These are phyloP conservation scores for Avena atlantica DNA, from an alignment of 176 grass and related monocot genomes.

Conservation along the genomic window DNA sequence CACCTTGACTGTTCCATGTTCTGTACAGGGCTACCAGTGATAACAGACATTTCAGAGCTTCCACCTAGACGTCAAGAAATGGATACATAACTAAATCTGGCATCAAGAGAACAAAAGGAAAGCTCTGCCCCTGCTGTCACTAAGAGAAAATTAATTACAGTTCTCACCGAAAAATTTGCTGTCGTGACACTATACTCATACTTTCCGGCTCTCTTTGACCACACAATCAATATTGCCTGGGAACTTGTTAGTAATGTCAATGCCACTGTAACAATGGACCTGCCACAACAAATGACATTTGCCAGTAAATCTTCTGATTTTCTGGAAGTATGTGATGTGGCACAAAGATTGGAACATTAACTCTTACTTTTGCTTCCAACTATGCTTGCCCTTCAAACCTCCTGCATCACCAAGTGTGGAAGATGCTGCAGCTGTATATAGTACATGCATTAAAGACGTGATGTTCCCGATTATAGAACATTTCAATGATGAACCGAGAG, in stretches of 20 bases:
- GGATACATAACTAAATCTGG: slow-evolving; percentile 8
- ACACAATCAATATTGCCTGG: slow-evolving; percentile 94
- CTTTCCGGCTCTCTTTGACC: slow-evolving; percentile 86
- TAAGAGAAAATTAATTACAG: slow-evolving; percentile 23
- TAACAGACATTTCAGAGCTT: slow-evolving; percentile 80
- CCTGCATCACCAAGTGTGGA: slow-evolving; percentile 31
- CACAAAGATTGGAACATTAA: slow-evolving; percentile 20
- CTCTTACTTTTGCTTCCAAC: slow-evolving; percentile 89
- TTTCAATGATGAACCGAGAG: slow-evolving; percentile 33
- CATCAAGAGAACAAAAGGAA: not conserved
- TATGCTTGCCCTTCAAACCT: slow-evolving; percentile 59
- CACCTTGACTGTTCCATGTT: slow-evolving; percentile 82
- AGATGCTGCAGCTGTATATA: slow-evolving; percentile 44
- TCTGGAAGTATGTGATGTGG: slow-evolving; percentile 23
- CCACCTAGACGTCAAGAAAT: slow-evolving; percentile 68
- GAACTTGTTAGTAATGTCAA: slow-evolving; percentile 94
- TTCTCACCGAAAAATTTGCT: slow-evolving; percentile 89
- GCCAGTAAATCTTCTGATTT: slow-evolving; percentile 28
- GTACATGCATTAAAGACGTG: not conserved
- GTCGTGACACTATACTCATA: slow-evolving; percentile 98
- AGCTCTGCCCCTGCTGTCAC: slow-evolving; percentile 1
- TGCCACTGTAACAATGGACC: slow-evolving; percentile 78
- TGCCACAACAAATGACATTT: slow-evolving; percentile 40
- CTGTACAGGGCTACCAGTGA: slow-evolving; percentile 67
- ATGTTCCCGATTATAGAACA: not conserved